phyloP scores from a whole-genome alignment of 2,329 filamentous ascomycete genomes.

The Cladophialophora bantiana region DNA sequence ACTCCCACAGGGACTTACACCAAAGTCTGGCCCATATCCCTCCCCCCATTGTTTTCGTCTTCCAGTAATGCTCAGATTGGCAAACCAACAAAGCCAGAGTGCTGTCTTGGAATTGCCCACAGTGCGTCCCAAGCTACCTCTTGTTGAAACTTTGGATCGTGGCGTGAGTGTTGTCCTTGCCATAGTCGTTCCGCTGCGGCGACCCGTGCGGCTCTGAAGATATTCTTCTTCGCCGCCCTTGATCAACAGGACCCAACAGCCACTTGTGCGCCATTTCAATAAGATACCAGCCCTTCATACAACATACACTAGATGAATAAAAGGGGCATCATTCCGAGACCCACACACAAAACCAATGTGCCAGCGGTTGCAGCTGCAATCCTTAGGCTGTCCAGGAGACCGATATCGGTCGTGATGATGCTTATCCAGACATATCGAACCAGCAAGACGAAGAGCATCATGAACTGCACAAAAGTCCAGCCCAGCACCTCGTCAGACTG shows the following conservation, averaged over 20 bases:
- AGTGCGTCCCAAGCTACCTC: neutral
- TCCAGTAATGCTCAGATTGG: conserved; percentile 4
- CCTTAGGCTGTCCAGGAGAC: neutral
- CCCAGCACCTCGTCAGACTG: neutral
- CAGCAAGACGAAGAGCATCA: conserved; percentile 1
- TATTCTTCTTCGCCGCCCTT: neutral
- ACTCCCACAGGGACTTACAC: neutral
- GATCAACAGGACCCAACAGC: neutral
- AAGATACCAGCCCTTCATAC: neutral
- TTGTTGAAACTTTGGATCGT: neutral
- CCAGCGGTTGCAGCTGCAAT: neutral
- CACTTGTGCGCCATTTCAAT: neutral
- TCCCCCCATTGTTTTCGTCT: neutral
- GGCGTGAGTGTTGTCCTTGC: neutral
- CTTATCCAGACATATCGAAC: neutral
- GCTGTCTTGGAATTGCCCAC: conserved; percentile 3
- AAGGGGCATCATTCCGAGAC: neutral
- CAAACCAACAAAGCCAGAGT: neutral
- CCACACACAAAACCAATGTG: neutral
- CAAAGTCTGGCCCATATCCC: neutral
- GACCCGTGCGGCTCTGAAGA: neutral
- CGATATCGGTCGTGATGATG: neutral
- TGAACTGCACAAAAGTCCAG: neutral
- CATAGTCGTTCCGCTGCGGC: neutral
- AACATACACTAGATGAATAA: conserved; percentile 3